Evolutionary conservation across 2,329 filamentous ascomycete species (phyloP).

Genomic region (Phyllosticta paracitricarpa): DNA sequence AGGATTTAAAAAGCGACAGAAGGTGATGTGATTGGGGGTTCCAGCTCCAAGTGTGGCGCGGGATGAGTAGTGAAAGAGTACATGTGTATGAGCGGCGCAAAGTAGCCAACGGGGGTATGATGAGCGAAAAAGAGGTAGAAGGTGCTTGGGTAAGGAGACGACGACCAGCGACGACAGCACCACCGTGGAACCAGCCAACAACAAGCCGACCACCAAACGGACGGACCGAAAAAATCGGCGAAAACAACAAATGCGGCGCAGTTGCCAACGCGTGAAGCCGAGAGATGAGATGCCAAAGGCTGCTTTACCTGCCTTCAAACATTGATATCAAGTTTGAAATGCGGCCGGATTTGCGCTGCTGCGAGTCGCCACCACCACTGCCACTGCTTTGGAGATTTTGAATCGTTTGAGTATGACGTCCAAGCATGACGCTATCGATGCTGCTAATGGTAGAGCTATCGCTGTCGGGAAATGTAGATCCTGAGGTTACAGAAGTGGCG

Average conservation of each 20-base stretch:
- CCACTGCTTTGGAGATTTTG: neutral
- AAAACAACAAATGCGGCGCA: neutral
- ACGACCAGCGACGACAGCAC: neutral
- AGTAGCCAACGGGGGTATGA: neutral
- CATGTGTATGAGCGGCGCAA: too few relatives aligned
- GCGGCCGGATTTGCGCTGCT: neutral
- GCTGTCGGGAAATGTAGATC: neutral
- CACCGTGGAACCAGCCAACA: neutral
- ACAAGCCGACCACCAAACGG: neutral
- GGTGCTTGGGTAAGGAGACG: neutral
- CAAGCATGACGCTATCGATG: neutral
- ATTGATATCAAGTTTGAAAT: neutral
- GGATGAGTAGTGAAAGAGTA: too few relatives aligned
- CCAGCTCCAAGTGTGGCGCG: neutral
- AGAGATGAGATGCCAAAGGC: neutral
- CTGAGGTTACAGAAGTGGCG: neutral
- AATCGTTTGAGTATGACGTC: neutral
- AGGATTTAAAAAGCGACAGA: neutral
- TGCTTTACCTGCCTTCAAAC: neutral
- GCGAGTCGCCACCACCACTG: neutral
- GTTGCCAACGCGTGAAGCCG: neutral
- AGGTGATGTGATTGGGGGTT: neutral
- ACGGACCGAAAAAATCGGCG: neutral
- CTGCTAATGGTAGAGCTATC: neutral
- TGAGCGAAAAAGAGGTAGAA: neutral